Evolutionary conservation across 768 basidiomycete species (phyloP), one percentile per base, ranked within the genome.

Genomic region (Pulveroboletus sp.): DNA sequence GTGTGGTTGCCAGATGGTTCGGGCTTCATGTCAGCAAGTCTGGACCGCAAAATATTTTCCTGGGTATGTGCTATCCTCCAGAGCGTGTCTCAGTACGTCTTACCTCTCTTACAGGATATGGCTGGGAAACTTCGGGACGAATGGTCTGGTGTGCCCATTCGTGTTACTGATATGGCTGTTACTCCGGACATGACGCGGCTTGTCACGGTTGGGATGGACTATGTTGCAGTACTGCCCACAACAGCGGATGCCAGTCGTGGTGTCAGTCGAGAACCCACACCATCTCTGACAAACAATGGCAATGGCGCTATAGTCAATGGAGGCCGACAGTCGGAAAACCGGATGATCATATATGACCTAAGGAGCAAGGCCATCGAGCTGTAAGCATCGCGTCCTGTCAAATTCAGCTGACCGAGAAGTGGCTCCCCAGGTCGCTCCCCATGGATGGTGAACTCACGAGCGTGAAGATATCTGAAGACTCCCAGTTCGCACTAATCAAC

Each of bases 1-100:
- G 78, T 81, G 28, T 97, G 93, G 91, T 72, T 93, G 36, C 88
- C 92, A 17, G 89, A 96, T 65, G 86, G 86, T 31, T 82, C 82
- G 18, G 92, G 90, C 8, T 96, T 98, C 65, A 79, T 96, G 57
- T 94, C 93, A 10, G 86, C 85, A 43, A 87, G 87, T 38, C 74
- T 95, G 62, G 95, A 97, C 67, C 81, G 84, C 54, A 86, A 82
- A 68, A 83, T 90, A 51, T 77, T 85, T 39, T 79, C 85, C 50
- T 94, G 92, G 92, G 93, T 92, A 69, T 42, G 80, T 64, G 43
- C 36, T 47, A 46, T 40, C 39, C 41, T 10, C 35, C 32, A 47
- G 37, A 52, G 5, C 9, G 18, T 44, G 11, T 15, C 33, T 28
- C 39, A 40, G 47, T 38, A 46, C 15, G 31, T 53, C 46, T 58